phyloP scores from a whole-genome alignment of 1,139 yeast genomes.

The Saccharomyces pastorianus region DNA sequence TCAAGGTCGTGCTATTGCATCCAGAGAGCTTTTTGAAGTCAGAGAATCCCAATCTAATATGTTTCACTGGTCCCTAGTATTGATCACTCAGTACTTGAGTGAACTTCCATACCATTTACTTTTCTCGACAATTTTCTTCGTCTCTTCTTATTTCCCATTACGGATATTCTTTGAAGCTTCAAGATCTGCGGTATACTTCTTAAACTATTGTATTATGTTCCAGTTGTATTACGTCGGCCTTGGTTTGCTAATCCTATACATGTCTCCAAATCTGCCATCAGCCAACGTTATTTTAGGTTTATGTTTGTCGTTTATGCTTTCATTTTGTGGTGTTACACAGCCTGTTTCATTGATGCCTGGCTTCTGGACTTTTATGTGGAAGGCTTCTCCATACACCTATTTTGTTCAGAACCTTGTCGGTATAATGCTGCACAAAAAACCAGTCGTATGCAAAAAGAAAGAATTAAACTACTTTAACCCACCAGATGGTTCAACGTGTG shows the following conservation, averaged over 20 bases:
- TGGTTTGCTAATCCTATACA: slow-evolving; percentile 46
- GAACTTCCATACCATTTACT: slow-evolving; percentile 52
- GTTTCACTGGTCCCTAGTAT: slow-evolving; percentile 54
- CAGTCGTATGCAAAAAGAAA: slow-evolving; percentile 43
- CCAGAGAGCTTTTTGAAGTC: slow-evolving; percentile 52
- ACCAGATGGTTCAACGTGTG: slow-evolving; percentile 54
- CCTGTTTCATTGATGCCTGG: slow-evolving; percentile 55
- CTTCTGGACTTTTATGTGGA: slow-evolving; percentile 69
- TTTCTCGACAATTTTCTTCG: slow-evolving; percentile 45
- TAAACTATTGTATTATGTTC: slow-evolving; percentile 47
- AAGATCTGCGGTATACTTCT: slow-evolving; percentile 48
- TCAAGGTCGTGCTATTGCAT: slow-evolving; percentile 42
- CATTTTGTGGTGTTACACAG: slow-evolving; percentile 59
- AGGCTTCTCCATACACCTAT: slow-evolving; percentile 63
- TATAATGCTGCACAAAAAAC: slow-evolving; percentile 45
- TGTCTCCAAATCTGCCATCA: slow-evolving; percentile 56
- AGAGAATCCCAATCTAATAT: slow-evolving; percentile 60
- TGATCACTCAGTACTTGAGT: slow-evolving; percentile 43
- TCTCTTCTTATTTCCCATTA: slow-evolving; percentile 52
- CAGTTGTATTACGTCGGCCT: slow-evolving; percentile 50
- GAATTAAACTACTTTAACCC: slow-evolving; percentile 52
- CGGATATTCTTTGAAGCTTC: slow-evolving; percentile 40
- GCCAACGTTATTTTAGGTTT: slow-evolving; percentile 51
- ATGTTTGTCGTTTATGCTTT: slow-evolving; percentile 45
- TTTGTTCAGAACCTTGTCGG: slow-evolving; percentile 52